A percentile compares a stretch with the other conserved stretches of the same genome.
These are phyloP conservation scores for Suhomyces bolitotheri DNA, from an alignment of 1,139 yeast species.

Conservation along the genomic window DNA sequence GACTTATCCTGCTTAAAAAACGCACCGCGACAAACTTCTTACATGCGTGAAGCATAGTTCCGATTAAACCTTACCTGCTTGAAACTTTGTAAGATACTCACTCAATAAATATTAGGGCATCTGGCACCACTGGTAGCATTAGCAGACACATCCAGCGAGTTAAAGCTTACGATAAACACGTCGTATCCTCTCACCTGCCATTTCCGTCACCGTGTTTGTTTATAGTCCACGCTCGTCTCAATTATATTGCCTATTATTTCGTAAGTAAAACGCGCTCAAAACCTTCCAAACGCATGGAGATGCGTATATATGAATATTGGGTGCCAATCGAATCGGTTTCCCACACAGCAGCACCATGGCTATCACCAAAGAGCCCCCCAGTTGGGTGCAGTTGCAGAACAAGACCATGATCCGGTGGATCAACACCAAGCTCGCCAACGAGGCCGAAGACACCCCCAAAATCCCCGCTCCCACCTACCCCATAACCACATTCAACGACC, in stretches of 20 bases:
- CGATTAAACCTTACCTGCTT: no score
- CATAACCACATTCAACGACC: conserved; percentile 31
- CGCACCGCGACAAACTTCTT: no score
- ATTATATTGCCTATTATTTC: no score
- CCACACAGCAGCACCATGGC: conserved; percentile 1
- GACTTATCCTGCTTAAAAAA: no score
- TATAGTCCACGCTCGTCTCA: conserved; percentile 6
- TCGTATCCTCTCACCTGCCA: no score
- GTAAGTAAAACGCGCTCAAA: conserved; percentile 9
- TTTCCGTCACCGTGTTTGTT: conserved; percentile 5
- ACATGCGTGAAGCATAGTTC: no score
- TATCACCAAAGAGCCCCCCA: conserved; percentile 11
- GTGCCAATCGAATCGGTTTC: conserved; percentile 2
- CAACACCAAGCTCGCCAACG: conserved; percentile 33
- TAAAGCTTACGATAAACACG: no score
- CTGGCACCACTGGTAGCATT: no score
- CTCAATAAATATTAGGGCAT: no score
- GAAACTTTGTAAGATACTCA: no score
- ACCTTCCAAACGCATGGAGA: no score
- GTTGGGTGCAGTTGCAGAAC: conserved; percentile 47
- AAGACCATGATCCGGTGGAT: conserved; percentile 52
- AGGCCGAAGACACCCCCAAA: conserved; percentile 28
- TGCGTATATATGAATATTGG: conserved; percentile 5
- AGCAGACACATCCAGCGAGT: no score
- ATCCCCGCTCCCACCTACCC: conserved; percentile 15